Evolutionary conservation across 1,139 yeast genomes (phyloP).

Genomic region (Taphrina betulina): DNA sequence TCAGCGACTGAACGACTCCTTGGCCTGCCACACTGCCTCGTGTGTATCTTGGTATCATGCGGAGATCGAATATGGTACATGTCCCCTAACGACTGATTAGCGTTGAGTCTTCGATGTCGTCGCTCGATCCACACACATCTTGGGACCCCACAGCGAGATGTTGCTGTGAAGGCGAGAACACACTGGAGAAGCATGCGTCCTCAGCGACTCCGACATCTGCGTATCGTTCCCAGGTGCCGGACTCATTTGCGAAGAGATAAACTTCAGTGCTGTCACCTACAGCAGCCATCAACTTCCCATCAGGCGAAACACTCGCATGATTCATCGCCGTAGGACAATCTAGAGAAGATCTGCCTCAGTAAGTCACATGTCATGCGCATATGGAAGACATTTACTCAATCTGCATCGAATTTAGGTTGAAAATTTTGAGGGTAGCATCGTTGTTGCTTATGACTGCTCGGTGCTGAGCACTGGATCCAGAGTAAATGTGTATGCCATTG

Average conservation of each 20-base stretch:
- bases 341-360: conserved; percentile 2
- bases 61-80: conserved; percentile 13
- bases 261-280: conserved; percentile 34
- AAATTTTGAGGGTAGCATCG: conserved; percentile 20
- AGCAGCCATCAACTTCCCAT: conserved; percentile 33
- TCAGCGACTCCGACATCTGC: conserved; percentile 19
- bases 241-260: conserved; percentile 21
- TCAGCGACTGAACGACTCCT: background rate
- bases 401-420: conserved; percentile 1
- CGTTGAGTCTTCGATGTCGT: background rate
- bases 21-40: background rate
- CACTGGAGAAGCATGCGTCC: conserved; percentile 27
- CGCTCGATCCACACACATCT: conserved; percentile 5
- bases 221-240: conserved; percentile 12
- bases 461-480: background rate
- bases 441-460: conserved; percentile 24
- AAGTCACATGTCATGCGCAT: background rate
- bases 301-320: conserved; percentile 31
- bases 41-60: background rate
- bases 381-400: background rate
- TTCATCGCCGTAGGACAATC: conserved; percentile 31
- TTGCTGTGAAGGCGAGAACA: conserved; percentile 18
- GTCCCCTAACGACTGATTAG: conserved; percentile 13
- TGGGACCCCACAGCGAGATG: conserved; percentile 27
- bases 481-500: conserved; percentile 19